Conservation (phyloP, 1,284 basidiomycete species). For the Ustilago trichophora region DNA sequence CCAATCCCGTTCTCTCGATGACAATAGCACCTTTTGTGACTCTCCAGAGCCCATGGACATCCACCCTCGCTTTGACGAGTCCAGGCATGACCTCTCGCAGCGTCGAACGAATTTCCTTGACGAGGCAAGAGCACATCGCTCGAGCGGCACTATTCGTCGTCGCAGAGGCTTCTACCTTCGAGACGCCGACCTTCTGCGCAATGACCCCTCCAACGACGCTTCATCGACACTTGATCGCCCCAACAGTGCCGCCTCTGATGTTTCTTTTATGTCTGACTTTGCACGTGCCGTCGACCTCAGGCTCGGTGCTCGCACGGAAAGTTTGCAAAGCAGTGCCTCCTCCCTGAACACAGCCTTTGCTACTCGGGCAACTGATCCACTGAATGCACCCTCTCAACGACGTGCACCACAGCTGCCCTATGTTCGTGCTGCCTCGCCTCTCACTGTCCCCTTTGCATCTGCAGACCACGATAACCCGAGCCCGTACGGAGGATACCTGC, state of each 20-base stretch:
- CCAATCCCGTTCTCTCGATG: neutral
- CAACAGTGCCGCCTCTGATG: conserved; percentile 11
- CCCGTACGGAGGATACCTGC: neutral
- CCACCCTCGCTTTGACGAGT: neutral
- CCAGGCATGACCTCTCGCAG: neutral
- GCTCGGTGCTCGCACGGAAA: conserved; percentile 9
- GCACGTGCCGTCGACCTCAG: conserved; percentile 24
- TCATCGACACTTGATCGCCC: neutral
- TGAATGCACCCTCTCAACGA: neutral
- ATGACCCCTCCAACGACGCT: neutral
- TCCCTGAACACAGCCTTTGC: neutral
- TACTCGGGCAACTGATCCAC: neutral
- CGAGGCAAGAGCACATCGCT: conserved; percentile 9
- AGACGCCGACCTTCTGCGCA: conserved; percentile 9
- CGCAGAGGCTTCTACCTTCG: conserved; percentile 27
- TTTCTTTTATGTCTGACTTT: conserved; percentile 26
- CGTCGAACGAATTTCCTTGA: conserved; percentile 5
- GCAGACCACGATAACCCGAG: neutral
- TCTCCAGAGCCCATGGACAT: conserved; percentile 14
- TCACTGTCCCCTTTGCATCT: conserved; percentile 17
- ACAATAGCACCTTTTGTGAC: neutral
- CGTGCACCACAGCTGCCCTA: conserved; percentile 28
- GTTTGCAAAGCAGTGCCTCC: neutral
- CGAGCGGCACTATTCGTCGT: conserved; percentile 11
- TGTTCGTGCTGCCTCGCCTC: conserved; percentile 30